A percentile compares a stretch with the other conserved stretches of the same genome.
Conservation (phyloP, 1,139 yeast species). For the Geotrichum aggregatum region DNA sequence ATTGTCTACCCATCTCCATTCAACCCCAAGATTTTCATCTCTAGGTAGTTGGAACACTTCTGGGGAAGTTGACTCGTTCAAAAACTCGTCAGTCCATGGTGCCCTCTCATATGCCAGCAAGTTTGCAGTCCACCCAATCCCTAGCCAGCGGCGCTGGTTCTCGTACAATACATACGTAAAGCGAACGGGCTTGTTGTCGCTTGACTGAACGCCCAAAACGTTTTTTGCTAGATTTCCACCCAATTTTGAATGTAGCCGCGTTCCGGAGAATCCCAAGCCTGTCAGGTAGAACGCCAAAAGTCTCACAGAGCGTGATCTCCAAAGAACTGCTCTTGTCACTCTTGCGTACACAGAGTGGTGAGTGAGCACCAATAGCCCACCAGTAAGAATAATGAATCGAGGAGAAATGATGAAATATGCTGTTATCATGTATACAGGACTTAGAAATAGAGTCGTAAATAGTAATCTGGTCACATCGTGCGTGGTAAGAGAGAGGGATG, state of each 20-base stretch:
- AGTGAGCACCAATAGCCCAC: slow-evolving; percentile 64
- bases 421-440: slow-evolving; percentile 74
- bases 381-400: slow-evolving; percentile 55
- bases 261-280: slow-evolving; percentile 75
- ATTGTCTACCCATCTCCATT: slow-evolving; percentile 93
- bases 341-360: slow-evolving; percentile 84
- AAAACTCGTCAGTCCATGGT: slow-evolving; percentile 94
- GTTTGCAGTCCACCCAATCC: slow-evolving; percentile 96
- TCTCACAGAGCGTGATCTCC: slow-evolving; percentile 76
- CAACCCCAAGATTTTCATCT: slow-evolving; percentile 51
- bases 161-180: slow-evolving; percentile 93
- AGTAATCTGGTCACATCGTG: slow-evolving; percentile 75
- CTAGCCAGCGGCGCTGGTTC: slow-evolving; percentile 95
- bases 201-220: slow-evolving; percentile 49
- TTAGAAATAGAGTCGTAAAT: slow-evolving; percentile 76
- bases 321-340: slow-evolving; percentile 72
- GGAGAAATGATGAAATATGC: slow-evolving; percentile 69
- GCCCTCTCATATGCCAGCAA: slow-evolving; percentile 87
- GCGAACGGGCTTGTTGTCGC: slow-evolving; percentile 62
- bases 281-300: slow-evolving; percentile 73
- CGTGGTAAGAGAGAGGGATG: slow-evolving; percentile 62
- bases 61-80: slow-evolving; percentile 77
- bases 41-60: slow-evolving; percentile 78
- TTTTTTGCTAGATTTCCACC: slow-evolving; percentile 14
- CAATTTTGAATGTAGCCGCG: slow-evolving; percentile 29